Evolutionary conservation across 495 filamentous ascomycete genomes (phyloP).

Genomic region (Penicillium lagena): DNA sequence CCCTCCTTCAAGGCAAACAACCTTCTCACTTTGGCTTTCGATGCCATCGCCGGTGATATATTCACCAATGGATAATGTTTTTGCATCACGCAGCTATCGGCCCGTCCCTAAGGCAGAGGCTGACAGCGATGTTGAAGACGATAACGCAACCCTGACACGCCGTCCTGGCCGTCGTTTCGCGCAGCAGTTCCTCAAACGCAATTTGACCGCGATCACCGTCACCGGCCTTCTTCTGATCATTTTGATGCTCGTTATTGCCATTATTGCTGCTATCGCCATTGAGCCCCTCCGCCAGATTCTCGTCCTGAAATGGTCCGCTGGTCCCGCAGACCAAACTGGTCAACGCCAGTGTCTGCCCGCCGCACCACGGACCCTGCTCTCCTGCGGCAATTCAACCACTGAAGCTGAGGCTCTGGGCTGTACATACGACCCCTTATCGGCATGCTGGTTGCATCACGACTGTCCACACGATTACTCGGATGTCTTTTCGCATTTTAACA

Average conservation of each 20-base stretch:
- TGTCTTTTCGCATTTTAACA: conserved; percentile 7
- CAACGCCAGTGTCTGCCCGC: conserved; percentile 6
- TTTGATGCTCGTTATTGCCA: conserved; percentile 1
- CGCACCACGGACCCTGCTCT: conserved; percentile 1
- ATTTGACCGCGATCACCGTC: conserved; percentile 8
- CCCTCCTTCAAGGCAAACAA: neutral
- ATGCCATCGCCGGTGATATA: neutral
- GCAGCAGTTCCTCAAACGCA: conserved; percentile 1
- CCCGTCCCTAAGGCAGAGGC: conserved; percentile 1
- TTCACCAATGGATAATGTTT: neutral
- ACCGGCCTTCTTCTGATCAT: conserved; percentile 4
- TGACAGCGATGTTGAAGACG: conserved; percentile 3
- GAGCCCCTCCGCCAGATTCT: conserved; percentile 6
- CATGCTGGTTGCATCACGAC: conserved; percentile 9
- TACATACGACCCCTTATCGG: conserved; percentile 7
- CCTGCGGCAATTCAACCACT: conserved; percentile 8
- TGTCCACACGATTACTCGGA: conserved; percentile 6
- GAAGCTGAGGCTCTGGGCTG: conserved; percentile 6
- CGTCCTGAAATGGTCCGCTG: conserved; percentile 1
- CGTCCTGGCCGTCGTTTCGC: neutral
- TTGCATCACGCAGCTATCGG: conserved; percentile 1
- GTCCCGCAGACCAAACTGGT: neutral
- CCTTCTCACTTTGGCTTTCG: neutral
- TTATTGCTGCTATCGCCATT: conserved; percentile 4
- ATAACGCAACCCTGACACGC: conserved; percentile 2